Evolutionary conservation across 139 green algal genomes (phyloP), one percentile per base, ranked within the genome.

Genomic region (Volvox africanus): DNA sequence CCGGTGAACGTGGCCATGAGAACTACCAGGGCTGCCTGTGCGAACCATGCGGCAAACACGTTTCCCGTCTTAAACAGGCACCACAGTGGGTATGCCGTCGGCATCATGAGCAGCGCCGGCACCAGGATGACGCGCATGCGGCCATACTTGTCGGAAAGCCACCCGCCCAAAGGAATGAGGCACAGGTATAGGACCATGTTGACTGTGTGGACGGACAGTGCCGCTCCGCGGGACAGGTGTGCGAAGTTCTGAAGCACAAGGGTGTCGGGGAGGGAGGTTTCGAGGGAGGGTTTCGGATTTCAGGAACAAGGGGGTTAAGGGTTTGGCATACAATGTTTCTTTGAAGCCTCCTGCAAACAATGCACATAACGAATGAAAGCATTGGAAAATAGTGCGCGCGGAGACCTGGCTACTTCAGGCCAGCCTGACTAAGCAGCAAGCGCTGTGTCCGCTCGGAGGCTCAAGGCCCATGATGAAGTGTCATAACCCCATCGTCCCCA

Each of bases 181-280:
- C 65, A 61, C 91, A 93, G 86, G 82, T 93, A 94, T 5, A 92
- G 76, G 3, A 92, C 9, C 92, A 94, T 94, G 83, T 94, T 94
- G 88, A 32, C 26, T 22, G 92, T 92, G 88, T 92, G 82, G 35
- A 94, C 21, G 30, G 35, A 33, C n/a, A 92, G 82, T 12, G 92
- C 88, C 21, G 73, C 18, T 35, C 67, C 61, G 12, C 67, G 75
- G 67, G 75, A 84, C 44, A 92, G n/a, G 26, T 61, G 55, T 13
- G 26, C 82, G 26, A 89, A 94, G 76, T 87, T 83, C 88, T 94
- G 86, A 1, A 5, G 35, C 37, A 36, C 20, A 14, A 36, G 67
- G 83, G 20, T 26, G 12, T 17, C 12, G 67, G 36, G 22, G 82
- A 16, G 65, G 21, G 65, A 73, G 5, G 0, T 3, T 62, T 30